These are phyloP conservation scores for Angomonas ambiguus DNA, from an alignment of 208 protist species.

Conservation along the genomic window DNA sequence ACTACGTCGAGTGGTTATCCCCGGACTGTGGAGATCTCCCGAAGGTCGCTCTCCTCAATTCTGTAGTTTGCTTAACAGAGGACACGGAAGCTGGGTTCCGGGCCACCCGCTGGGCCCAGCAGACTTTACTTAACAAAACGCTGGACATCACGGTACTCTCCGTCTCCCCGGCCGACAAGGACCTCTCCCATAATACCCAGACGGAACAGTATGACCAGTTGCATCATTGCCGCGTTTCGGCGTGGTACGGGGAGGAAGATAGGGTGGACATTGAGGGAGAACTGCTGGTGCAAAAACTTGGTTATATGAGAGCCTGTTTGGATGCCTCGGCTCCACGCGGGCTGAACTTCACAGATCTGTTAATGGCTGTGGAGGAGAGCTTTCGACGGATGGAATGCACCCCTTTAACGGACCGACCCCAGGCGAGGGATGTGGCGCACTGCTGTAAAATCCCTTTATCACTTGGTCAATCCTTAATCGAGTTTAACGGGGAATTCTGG, in stretches of 20 bases:
- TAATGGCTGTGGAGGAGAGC: background rate
- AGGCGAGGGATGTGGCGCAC: background rate
- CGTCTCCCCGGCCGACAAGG: conserved; percentile 32
- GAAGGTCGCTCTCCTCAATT: conserved; percentile 35
- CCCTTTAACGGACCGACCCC: too few species aligned
- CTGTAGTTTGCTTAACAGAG: conserved; percentile 29
- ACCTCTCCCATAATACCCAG: conserved; percentile 53
- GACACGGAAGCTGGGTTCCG: conserved; percentile 27
- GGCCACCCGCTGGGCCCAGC: conserved; percentile 44
- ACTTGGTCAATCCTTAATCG: background rate
- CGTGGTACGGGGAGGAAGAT: background rate
- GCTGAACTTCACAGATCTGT: conserved; percentile 23
- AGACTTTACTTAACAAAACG: conserved; percentile 24
- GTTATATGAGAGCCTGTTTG: conserved; percentile 23
- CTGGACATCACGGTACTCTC: conserved; percentile 45
- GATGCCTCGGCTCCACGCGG: conserved; percentile 37
- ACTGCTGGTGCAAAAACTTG: conserved; percentile 23
- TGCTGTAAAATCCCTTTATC: background rate
- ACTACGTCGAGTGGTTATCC: conserved; percentile 34
- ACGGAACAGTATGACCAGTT: conserved; percentile 37
- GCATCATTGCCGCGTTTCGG: background rate
- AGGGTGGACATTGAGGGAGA: conserved; percentile 23
- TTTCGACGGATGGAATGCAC: background rate
- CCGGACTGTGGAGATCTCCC: conserved; percentile 6
- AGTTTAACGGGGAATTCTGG: background rate